Percentiles rank a stretch among this genome's conserved stretches.
phyloP scores from a whole-genome alignment of 23 red algal species.

The Gracilariopsis chorda region DNA sequence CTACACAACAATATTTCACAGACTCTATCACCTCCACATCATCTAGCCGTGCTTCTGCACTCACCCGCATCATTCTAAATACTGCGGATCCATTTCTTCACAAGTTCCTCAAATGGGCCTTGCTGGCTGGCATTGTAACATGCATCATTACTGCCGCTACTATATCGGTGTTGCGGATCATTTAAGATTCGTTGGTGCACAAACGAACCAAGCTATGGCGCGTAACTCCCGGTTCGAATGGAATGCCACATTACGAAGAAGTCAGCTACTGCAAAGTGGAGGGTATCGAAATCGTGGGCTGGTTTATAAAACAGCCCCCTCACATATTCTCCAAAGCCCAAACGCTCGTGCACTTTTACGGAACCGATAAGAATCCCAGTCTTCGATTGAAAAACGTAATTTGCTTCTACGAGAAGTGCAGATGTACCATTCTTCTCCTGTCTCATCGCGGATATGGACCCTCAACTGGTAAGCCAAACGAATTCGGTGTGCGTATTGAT shows the following conservation, averaged over 20 bases:
- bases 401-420: neutral
- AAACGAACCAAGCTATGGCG: slow-evolving; percentile 33
- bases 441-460: slow-evolving; percentile 76
- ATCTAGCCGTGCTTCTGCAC: too few relatives aligned
- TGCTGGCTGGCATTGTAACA: neutral
- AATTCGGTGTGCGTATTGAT: slow-evolving; percentile 59
- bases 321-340: slow-evolving; percentile 26
- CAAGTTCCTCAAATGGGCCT: neutral
- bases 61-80: neutral
- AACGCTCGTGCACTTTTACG: slow-evolving; percentile 79
- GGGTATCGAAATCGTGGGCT: slow-evolving; percentile 55
- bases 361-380: slow-evolving; percentile 69
- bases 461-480: slow-evolving; percentile 40
- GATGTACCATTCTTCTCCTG: slow-evolving; percentile 57
- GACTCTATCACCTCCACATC: too few relatives aligned
- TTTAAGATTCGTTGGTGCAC: slow-evolving; percentile 74
- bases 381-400: slow-evolving; percentile 68
- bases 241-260: slow-evolving; percentile 64
- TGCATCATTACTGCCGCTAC: neutral
- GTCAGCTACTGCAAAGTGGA: slow-evolving; percentile 59
- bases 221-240: slow-evolving; percentile 33
- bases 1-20: too few relatives aligned
- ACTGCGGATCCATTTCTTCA: neutral
- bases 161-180: slow-evolving; percentile 20
- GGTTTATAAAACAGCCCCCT: slow-evolving; percentile 60